Evolutionary conservation across 1,284 basidiomycete species (phyloP).

Genomic region (Inonotus obliquus): DNA sequence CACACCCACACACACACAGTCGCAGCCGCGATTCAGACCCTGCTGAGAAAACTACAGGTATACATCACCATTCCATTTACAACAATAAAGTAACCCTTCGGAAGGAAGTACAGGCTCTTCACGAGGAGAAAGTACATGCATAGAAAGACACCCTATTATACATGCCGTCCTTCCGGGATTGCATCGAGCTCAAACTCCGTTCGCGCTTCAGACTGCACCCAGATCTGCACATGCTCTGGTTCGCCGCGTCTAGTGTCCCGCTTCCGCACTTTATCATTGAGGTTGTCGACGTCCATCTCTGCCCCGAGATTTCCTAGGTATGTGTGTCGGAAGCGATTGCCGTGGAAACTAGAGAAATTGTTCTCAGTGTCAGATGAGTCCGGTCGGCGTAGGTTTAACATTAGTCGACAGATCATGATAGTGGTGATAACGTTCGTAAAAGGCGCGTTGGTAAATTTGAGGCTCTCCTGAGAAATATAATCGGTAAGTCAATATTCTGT

Average conservation of each 20-base stretch:
- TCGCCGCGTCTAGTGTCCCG: background rate
- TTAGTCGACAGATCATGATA: background rate
- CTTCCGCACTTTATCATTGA: background rate
- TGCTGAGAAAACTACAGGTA: too few species aligned
- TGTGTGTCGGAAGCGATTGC: background rate
- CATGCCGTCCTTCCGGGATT: background rate
- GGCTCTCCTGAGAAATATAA: background rate
- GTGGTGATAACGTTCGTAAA: background rate
- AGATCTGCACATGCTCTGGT: background rate
- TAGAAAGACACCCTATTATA: background rate
- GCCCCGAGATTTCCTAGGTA: background rate
- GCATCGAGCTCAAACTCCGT: background rate
- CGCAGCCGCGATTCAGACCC: too few species aligned
- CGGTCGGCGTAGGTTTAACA: background rate
- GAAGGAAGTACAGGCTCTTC: too few species aligned
- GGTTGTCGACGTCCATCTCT: background rate
- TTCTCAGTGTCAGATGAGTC: background rate
- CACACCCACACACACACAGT: too few species aligned
- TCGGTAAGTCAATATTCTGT: background rate
- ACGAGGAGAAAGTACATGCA: too few species aligned
- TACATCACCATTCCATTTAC: too few species aligned
- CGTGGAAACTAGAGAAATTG: background rate
- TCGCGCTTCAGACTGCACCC: background rate
- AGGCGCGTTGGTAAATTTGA: slow-evolving; percentile 1
- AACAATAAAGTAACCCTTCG: too few species aligned